Evolutionary conservation across 176 grass and related monocot genomes (phyloP), one percentile per base, ranked within the genome.

Genomic region (Aegilops umbellulata): DNA sequence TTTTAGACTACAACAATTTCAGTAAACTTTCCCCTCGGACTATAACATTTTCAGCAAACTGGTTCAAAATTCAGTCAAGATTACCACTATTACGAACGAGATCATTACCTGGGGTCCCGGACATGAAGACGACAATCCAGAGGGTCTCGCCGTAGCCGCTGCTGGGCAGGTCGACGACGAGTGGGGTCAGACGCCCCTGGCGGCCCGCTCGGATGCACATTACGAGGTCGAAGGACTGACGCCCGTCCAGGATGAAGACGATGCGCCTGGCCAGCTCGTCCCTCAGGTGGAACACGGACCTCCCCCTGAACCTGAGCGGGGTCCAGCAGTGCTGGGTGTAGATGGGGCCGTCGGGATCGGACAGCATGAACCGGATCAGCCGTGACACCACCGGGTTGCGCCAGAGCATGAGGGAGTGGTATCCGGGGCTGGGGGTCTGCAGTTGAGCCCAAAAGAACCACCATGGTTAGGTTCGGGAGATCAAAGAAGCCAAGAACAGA

Each of bases 151-250:
- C 10, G 53, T 58, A 58, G 55, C 55, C 55, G 19, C 10, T 27
- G 36, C 14, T 13, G 72, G 66, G 85, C 29, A 87, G 67, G 41
- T 87, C 77, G 11, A 20, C 38, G 42, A 49, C n/a, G 60, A 87
- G 78, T 41, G 86, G 86, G 32, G 60, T 87, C 30, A 76, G 44
- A 60, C 60, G 78, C 24, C 69, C 86, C 14, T 3, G 14, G 60
- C 4, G 17, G 60, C 86, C 86, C 4, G 60, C 58, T 61, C 34
- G 44, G 6, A 81, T 44, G 24, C 79, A 87, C 42, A 87, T 8
- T 49, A 8, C 16, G 27, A 64, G 26, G 85, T 2, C 3, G 19
- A 1, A 11, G 65, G 20, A 62, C 55, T 58, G 60, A 62, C 69
- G 20, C 2, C 20, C 55, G 7, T 58, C 55, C 19, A 39, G 20